These are phyloP conservation scores for Sphagnum contortum DNA, from an alignment of 225 moss, liverwort and hornwort genomes.

Conservation along the genomic window DNA sequence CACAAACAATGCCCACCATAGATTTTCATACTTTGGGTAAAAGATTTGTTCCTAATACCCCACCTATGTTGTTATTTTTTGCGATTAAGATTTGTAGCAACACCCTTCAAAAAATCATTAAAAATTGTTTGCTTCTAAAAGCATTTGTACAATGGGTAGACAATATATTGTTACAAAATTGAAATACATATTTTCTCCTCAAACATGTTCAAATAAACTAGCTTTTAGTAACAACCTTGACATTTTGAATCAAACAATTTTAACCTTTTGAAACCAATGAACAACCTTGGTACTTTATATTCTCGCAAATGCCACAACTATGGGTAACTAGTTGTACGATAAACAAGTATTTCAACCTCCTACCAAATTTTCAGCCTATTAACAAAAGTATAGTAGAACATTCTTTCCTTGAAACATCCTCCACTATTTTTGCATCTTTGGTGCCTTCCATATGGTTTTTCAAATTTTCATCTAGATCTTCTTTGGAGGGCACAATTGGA, in stretches of 20 bases:
- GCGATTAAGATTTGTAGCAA: background rate
- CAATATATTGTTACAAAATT: background rate
- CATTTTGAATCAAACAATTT: background rate
- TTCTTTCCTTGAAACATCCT: background rate
- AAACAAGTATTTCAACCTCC: background rate
- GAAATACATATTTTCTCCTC: background rate
- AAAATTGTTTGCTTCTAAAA: background rate
- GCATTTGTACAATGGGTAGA: background rate
- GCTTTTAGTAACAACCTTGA: background rate
- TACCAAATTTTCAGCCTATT: background rate
- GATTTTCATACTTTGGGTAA: background rate
- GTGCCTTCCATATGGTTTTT: background rate
- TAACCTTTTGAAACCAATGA: background rate
- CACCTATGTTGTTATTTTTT: background rate
- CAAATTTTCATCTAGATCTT: background rate
- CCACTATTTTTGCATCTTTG: background rate
- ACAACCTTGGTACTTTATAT: too few relatives aligned
- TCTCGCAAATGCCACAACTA: too few relatives aligned
- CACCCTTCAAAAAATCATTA: background rate
- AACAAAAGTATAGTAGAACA: background rate
- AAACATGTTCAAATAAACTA: background rate
- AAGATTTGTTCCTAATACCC: background rate
- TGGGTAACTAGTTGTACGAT: background rate
- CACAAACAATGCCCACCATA: background rate
- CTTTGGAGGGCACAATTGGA: background rate